These are phyloP conservation scores for Orbilia oligospora DNA, from an alignment of 2,329 filamentous ascomycete genomes.

Conservation along the genomic window DNA sequence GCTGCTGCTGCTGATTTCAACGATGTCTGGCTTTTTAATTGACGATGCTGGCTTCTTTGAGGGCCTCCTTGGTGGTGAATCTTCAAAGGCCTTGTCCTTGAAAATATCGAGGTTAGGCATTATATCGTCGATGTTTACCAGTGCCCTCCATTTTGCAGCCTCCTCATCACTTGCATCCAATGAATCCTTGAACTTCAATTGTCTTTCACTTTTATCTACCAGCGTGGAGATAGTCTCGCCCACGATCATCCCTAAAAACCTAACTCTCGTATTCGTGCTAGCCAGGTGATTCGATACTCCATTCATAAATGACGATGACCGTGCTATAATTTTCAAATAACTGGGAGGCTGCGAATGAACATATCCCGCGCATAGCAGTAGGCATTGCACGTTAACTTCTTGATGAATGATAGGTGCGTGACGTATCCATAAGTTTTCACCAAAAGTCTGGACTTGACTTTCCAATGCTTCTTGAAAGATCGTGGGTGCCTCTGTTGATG, in stretches of 20 bases:
- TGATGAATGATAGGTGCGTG: constrained; percentile 89
- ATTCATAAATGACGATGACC: constrained; percentile 80
- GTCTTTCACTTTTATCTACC: constrained; percentile 74
- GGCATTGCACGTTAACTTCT: constrained; percentile 85
- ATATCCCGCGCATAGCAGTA: constrained; percentile 84
- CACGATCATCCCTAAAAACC: constrained; percentile 89
- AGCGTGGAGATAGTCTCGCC: constrained; percentile 80
- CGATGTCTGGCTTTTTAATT: constrained; percentile 67
- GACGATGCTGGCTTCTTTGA: constrained; percentile 65
- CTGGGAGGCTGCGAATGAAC: constrained; percentile 77
- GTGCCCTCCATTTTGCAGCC: constrained; percentile 79
- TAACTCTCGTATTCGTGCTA: constrained; percentile 79
- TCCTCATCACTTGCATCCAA: constrained; percentile 82
- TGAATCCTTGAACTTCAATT: constrained; percentile 84
- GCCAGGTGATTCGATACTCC: constrained; percentile 87
- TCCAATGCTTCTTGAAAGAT: constrained; percentile 54
- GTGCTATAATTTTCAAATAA: constrained; percentile 77
- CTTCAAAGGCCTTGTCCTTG: constrained; percentile 17
- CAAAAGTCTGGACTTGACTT: constrained; percentile 71
- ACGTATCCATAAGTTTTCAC: constrained; percentile 87
- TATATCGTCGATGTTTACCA: constrained; percentile 76
- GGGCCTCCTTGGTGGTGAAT: constrained; percentile 61
- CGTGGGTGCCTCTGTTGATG: constrained; percentile 68
- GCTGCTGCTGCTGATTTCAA: background rate
- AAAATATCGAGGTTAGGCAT: constrained; percentile 65